Conservation (phyloP, 2,329 filamentous ascomycete species). For the Sordariomycetes sp. region DNA sequence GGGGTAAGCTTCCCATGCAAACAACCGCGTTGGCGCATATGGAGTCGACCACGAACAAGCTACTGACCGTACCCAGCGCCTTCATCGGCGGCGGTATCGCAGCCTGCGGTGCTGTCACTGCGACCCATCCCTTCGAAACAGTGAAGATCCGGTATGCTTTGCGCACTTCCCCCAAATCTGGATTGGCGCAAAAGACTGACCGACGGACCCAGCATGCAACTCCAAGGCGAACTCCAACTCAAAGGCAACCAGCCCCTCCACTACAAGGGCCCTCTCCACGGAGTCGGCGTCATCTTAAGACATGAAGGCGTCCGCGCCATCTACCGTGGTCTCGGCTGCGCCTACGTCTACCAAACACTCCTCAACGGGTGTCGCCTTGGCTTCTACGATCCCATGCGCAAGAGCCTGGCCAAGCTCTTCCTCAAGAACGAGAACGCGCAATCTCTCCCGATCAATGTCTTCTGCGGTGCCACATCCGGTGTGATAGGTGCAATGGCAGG, state of each 20-base stretch:
- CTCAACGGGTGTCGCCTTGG: conserved; percentile 94
- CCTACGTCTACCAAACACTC: conserved; percentile 92
- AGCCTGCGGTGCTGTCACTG: conserved; percentile 93
- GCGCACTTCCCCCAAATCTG: neutral
- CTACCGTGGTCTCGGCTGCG: conserved; percentile 81
- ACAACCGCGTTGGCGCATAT: too few species aligned
- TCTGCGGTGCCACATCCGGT: conserved; percentile 81
- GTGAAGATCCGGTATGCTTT: conserved; percentile 84
- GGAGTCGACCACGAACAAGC: too few species aligned
- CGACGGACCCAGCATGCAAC: conserved; percentile 62
- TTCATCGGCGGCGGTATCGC: conserved; percentile 96
- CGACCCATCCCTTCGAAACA: conserved; percentile 96
- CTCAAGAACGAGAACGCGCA: conserved; percentile 68
- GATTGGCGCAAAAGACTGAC: neutral
- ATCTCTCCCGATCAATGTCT: conserved; percentile 84
- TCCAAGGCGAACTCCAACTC: conserved; percentile 89
- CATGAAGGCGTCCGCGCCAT: conserved; percentile 84
- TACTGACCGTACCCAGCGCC: conserved; percentile 42
- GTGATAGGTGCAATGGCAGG: conserved; percentile 88
- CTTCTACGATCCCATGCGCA: conserved; percentile 93
- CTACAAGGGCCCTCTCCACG: conserved; percentile 88
- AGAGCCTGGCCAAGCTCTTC: conserved; percentile 57
- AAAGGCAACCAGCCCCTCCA: conserved; percentile 78
- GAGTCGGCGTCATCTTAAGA: conserved; percentile 77
- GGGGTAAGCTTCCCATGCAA: conserved; percentile 21